phyloP scores from a whole-genome alignment of 768 basidiomycete species.

The Daedaleopsis nitida region DNA sequence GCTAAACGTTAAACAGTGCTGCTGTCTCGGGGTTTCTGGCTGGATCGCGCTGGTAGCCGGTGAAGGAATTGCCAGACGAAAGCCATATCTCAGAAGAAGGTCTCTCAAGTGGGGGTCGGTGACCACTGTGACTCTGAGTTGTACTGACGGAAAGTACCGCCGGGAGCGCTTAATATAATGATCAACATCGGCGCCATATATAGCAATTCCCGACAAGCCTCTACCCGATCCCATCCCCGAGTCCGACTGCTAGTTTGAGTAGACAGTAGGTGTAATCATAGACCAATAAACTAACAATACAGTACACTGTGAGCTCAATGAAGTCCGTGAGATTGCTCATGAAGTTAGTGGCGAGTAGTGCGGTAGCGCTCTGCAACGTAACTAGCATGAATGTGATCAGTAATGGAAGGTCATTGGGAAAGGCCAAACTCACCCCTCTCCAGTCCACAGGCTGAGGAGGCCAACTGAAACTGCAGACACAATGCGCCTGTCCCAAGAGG shows the following conservation, averaged over 20 bases:
- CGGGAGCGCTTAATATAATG: no score
- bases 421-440: conserved; percentile 59
- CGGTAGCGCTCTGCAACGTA: conserved; percentile 45
- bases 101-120: no score
- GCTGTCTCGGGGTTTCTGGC: no score
- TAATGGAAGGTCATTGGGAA: neutral
- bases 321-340: neutral
- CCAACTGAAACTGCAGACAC: conserved; percentile 62
- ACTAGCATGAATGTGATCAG: conserved; percentile 24
- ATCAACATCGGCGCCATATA: no score
- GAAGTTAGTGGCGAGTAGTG: conserved; percentile 26
- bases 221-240: no score
- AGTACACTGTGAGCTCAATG: neutral
- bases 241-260: neutral
- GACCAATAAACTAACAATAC: neutral
- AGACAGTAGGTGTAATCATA: neutral
- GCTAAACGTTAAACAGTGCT: no score
- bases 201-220: no score
- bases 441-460: conserved; percentile 59
- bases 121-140: no score
- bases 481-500: conserved; percentile 63
- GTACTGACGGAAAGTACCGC: no score
- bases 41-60: no score
- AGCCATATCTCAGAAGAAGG: no score
- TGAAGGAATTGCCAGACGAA: no score